Conservation (phyloP, 495 filamentous ascomycete genomes). For the Podospora pseudocomata region DNA sequence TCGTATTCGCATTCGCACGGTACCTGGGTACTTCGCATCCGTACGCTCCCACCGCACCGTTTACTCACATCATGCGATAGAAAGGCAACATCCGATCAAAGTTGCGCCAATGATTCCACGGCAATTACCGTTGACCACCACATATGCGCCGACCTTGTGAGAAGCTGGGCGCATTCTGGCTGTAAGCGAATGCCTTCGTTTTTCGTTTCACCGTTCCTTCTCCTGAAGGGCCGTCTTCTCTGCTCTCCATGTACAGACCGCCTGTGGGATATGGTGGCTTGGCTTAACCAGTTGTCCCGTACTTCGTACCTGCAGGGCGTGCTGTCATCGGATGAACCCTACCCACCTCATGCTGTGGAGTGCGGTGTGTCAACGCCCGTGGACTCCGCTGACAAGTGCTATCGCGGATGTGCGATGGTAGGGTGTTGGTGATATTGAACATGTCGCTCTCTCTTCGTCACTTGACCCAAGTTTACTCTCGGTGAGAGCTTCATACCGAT, state of each 20-base stretch:
- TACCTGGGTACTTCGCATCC: conserved; percentile 11
- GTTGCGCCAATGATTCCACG: conserved; percentile 15
- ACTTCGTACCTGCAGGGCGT: background rate
- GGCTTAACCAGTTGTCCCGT: background rate
- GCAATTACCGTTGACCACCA: conserved; percentile 9
- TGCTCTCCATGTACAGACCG: background rate
- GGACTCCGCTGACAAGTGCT: background rate
- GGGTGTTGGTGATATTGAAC: background rate
- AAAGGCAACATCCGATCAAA: conserved; percentile 10
- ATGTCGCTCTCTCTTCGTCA: background rate
- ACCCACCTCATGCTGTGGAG: background rate
- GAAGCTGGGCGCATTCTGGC: background rate
- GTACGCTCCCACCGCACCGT: background rate
- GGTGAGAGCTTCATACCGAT: background rate
- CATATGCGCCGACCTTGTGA: background rate
- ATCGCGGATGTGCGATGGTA: background rate
- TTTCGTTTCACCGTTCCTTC: background rate
- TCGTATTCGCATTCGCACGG: conserved; percentile 35
- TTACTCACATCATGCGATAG: conserved; percentile 22
- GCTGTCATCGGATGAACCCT: background rate
- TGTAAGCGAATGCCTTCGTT: background rate
- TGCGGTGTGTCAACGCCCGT: background rate
- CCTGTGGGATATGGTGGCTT: background rate
- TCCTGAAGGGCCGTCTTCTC: background rate
- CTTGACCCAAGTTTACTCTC: background rate